phyloP scores from a whole-genome alignment of 306 rosid species.

The Crataegus laevigata region DNA sequence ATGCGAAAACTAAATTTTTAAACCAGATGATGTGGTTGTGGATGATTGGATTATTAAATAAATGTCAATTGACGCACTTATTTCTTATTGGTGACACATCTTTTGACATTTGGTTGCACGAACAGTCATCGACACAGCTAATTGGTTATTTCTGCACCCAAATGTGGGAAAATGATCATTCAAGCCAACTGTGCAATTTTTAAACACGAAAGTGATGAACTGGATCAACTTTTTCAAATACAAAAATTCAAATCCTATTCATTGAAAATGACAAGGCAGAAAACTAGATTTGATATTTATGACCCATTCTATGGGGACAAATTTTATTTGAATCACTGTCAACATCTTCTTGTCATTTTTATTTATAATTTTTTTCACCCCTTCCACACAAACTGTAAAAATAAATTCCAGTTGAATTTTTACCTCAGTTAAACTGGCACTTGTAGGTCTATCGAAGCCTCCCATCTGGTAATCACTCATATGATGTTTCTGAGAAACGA shows the following conservation, averaged over 20 bases:
- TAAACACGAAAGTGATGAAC: not conserved
- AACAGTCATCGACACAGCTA: too few species aligned
- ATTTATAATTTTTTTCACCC: not conserved
- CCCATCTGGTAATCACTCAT: slow-evolving; percentile 29
- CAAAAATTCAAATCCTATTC: not conserved
- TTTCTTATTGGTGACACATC: too few species aligned
- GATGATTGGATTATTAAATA: too few species aligned
- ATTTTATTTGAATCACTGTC: not conserved
- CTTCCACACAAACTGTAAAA: not conserved
- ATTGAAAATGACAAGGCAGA: slow-evolving; percentile 18
- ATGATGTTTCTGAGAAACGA: slow-evolving; percentile 32
- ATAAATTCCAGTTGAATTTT: not conserved
- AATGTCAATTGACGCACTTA: too few species aligned
- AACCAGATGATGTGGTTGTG: too few species aligned
- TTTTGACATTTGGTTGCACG: too few species aligned
- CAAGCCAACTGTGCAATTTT: not conserved
- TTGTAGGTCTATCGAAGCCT: slow-evolving; percentile 32
- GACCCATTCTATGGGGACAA: not conserved
- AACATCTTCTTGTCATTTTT: slow-evolving; percentile 9
- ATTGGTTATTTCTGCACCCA: too few species aligned
- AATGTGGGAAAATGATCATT: too few species aligned
- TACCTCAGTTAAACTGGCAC: slow-evolving; percentile 59
- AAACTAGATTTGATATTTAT: not conserved
- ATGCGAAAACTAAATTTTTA: too few species aligned
- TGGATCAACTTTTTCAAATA: not conserved